phyloP scores from a whole-genome alignment of 2,329 filamentous ascomycete genomes.

The Ceratocystis cubensis region DNA sequence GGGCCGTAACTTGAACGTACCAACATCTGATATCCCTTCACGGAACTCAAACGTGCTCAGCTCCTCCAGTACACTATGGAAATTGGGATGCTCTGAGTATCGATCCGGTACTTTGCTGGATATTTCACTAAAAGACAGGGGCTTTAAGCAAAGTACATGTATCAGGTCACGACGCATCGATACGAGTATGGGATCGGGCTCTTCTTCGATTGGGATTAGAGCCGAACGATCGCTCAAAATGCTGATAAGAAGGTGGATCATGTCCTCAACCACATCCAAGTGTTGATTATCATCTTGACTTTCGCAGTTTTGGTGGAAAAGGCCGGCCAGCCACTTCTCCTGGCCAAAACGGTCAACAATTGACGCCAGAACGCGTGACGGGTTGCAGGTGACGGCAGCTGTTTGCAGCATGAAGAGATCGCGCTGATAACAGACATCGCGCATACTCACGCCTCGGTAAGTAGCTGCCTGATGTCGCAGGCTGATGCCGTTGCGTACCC shows the following conservation, averaged over 20 bases:
- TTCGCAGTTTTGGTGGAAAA: constrained; percentile 58
- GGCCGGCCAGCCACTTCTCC: constrained; percentile 71
- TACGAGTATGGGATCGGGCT: constrained; percentile 46
- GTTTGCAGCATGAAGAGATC: constrained; percentile 92
- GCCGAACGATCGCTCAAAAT: constrained; percentile 79
- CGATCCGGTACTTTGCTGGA: constrained; percentile 76
- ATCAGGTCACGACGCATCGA: constrained; percentile 80
- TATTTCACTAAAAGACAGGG: constrained; percentile 87
- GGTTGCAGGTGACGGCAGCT: constrained; percentile 73
- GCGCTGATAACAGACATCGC: constrained; percentile 86
- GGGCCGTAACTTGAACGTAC: constrained; percentile 83
- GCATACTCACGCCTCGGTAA: constrained; percentile 76
- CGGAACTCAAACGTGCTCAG: constrained; percentile 84
- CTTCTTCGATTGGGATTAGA: constrained; percentile 55
- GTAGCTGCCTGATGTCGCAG: constrained; percentile 88
- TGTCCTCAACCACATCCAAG: constrained; percentile 87
- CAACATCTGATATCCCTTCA: constrained; percentile 82
- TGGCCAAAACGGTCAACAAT: constrained; percentile 88
- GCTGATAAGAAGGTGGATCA: constrained; percentile 85
- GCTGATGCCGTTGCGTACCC: constrained; percentile 95
- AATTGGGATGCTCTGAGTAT: constrained; percentile 77
- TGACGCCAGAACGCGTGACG: constrained; percentile 70
- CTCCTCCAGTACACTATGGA: constrained; percentile 69
- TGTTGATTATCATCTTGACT: constrained; percentile 79
- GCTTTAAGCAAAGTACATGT: constrained; percentile 92